Evolutionary conservation across 352 stramenopile species (phyloP), one percentile per base, ranked within the genome.

Genomic region (Globisporangium alternatum): DNA sequence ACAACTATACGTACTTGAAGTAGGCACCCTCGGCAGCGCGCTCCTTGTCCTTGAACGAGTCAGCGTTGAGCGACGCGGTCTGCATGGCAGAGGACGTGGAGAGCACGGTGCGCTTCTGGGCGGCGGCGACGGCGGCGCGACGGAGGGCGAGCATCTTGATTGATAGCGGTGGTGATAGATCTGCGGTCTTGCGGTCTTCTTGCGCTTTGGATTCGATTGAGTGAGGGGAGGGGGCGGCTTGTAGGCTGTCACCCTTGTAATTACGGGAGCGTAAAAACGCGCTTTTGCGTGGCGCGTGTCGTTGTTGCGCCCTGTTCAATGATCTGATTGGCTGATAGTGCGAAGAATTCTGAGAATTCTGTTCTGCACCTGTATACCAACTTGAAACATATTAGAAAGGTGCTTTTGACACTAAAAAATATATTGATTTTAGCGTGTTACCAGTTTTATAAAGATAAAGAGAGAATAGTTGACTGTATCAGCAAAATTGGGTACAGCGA

Each of bases 1-100:
- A 28, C 25, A 28, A 28, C 25, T 28, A 28, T 3, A 72, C 81
- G 64, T 85, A 96, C 87, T 96, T 96, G 78, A 96, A 96, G 81
- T 76, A 96, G 55, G 78, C 74, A 44, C 67, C 68, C 64, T 96
- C 87, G 19, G 76, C 83, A 35, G 83, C 87, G 58, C 83, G 83
- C 74, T 96, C 87, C 78, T 93, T 92, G 45, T 92, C 76, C 54
- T 55, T 65, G 17, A 88, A 70, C 22, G 37, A 31, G 69, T 90
- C 75, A 7, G 64, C 33, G 35, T 83, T 73, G 33, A 82, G 72
- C 60, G 83, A 78, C 39, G 70, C 67, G 56, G 78, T 84, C 53
- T 77, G 67, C 31, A 78, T 74, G 51, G 72, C 76, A 33, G 77
- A 30, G n/a, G 31, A 43, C 9, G 52, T 58, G 19, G 51, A 70